These are phyloP conservation scores for Tanozyma kutaoensis DNA, from an alignment of 805 yeast species.

Conservation along the genomic window DNA sequence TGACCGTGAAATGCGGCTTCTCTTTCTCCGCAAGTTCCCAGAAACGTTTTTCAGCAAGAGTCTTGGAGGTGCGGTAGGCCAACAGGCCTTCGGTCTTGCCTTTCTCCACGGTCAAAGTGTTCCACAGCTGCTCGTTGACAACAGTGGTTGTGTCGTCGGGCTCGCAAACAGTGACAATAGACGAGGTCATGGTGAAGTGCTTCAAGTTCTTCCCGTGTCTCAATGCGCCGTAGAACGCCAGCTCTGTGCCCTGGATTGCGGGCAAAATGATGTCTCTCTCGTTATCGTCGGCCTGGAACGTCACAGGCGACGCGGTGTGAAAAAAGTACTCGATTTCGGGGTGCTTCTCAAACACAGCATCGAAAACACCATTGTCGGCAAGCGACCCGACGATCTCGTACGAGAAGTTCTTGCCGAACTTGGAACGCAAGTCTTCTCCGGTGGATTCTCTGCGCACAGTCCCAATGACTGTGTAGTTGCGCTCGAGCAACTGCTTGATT, in stretches of 20 bases:
- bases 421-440: too few species aligned
- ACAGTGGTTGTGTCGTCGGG: too few species aligned
- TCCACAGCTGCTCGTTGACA: conserved; percentile 27
- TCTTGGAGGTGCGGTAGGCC: conserved; percentile 25
- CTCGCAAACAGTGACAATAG: too few species aligned
- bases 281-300: conserved; percentile 24
- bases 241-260: conserved; percentile 49
- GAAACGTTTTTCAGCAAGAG: conserved; percentile 32
- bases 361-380: conserved; percentile 29
- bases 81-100: too few species aligned
- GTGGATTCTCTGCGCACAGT: conserved; percentile 34
- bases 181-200: too few species aligned
- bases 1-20: too few species aligned
- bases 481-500: conserved; percentile 23
- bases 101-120: conserved; percentile 19
- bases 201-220: too few species aligned
- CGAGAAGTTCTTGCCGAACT: conserved; percentile 7
- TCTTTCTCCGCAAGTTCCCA: too few species aligned
- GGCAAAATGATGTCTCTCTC: conserved; percentile 42
- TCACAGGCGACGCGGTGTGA: conserved; percentile 43
- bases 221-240: too few species aligned
- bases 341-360: conserved; percentile 26
- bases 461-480: conserved; percentile 35
- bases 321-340: conserved; percentile 28
- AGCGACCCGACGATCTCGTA: conserved; percentile 19